These are phyloP conservation scores for Neurospora sp. DNA, from an alignment of 495 filamentous ascomycete species.

Conservation along the genomic window DNA sequence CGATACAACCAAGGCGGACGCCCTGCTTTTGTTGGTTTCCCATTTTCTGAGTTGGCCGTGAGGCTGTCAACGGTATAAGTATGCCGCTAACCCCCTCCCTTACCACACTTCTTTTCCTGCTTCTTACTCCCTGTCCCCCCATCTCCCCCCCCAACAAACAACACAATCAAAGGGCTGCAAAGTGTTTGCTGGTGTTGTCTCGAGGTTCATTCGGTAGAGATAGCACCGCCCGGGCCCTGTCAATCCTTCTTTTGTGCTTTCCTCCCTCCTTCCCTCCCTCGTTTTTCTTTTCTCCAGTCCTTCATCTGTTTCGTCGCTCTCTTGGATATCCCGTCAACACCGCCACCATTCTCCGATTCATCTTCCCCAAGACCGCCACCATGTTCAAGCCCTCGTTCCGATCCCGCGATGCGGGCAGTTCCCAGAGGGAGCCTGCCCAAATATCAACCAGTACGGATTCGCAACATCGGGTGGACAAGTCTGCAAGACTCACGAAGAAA, in stretches of 20 bases:
- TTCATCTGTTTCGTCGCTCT: conserved; percentile 39
- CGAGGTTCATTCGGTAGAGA: conserved; percentile 29
- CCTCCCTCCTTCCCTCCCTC: conserved; percentile 15
- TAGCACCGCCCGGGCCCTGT: conserved; percentile 39
- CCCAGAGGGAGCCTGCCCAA: conserved; percentile 20
- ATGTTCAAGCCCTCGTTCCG: conserved; percentile 84
- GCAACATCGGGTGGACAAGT: conserved; percentile 62
- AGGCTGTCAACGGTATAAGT: conserved; percentile 27
- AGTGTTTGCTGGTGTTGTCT: conserved; percentile 32
- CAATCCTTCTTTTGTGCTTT: conserved; percentile 40
- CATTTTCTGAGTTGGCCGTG: background rate
- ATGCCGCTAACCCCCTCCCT: conserved; percentile 22
- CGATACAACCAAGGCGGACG: background rate
- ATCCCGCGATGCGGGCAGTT: conserved; percentile 40
- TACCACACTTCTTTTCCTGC: conserved; percentile 12
- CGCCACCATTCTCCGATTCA: conserved; percentile 11
- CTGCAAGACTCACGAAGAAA: conserved; percentile 61
- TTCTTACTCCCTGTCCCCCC: conserved; percentile 23
- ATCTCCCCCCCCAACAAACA: conserved; percentile 30
- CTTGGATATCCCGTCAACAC: conserved; percentile 14
- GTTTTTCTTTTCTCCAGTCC: conserved; percentile 8
- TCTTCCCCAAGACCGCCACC: conserved; percentile 28
- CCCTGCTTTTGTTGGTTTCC: background rate
- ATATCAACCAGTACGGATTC: conserved; percentile 21
- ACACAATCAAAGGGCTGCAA: conserved; percentile 48